Conservation (phyloP, 1,284 basidiomycete genomes). For the Sparassis latifolia region DNA sequence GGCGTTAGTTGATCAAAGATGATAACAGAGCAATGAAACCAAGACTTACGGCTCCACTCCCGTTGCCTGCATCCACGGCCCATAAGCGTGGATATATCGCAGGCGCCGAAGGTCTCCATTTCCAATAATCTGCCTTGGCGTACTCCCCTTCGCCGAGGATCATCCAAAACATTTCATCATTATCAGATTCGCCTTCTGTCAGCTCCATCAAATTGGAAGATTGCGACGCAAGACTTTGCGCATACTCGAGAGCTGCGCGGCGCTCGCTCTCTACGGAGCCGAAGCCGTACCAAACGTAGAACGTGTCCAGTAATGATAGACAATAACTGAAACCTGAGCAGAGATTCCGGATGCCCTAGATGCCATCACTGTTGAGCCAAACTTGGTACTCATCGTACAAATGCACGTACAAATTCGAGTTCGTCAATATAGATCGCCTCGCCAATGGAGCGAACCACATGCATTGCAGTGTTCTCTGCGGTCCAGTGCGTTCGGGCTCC, state of each 20-base stretch:
- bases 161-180: slow-evolving; percentile 80
- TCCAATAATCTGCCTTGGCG: slow-evolving; percentile 75
- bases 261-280: slow-evolving; percentile 57
- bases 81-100: slow-evolving; percentile 41
- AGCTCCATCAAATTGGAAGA: slow-evolving; percentile 44
- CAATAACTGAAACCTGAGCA: slow-evolving; percentile 80
- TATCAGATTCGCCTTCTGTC: slow-evolving; percentile 50
- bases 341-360: slow-evolving; percentile 56
- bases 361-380: not conserved
- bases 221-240: slow-evolving; percentile 35
- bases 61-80: slow-evolving; percentile 39
- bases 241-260: slow-evolving; percentile 55
- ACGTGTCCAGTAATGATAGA: slow-evolving; percentile 56
- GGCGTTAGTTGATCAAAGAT: not conserved
- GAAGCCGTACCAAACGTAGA: slow-evolving; percentile 75
- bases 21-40: slow-evolving; percentile 3
- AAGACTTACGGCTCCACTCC: slow-evolving; percentile 34
- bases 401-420: slow-evolving; percentile 53
- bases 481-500: slow-evolving; percentile 69
- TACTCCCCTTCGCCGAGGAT: slow-evolving; percentile 66
- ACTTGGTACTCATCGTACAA: not conserved
- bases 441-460: slow-evolving; percentile 49
- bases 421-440: slow-evolving; percentile 62
- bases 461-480: slow-evolving; percentile 74
- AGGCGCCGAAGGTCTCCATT: slow-evolving; percentile 45